These are phyloP conservation scores for Cyclotella sp. DNA, from an alignment of 108 stramenopile genomes.

Conservation along the genomic window DNA sequence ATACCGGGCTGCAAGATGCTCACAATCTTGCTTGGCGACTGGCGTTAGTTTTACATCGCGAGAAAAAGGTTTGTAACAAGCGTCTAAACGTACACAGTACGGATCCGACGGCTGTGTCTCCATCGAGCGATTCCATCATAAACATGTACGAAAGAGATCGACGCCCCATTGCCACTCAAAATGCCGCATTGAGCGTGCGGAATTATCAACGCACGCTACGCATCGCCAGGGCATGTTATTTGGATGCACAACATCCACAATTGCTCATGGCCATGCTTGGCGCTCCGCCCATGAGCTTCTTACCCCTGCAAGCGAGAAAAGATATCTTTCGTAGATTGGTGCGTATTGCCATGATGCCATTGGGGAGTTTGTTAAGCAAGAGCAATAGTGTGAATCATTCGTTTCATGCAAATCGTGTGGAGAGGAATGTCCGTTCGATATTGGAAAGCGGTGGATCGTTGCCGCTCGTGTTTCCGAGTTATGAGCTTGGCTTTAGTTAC, in stretches of 20 bases:
- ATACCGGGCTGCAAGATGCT: conserved; percentile 94
- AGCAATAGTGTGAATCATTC: conserved; percentile 11
- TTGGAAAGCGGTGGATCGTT: conserved; percentile 71
- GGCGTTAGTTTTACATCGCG: conserved; percentile 33
- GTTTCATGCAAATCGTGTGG: conserved; percentile 57
- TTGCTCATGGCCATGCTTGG: conserved; percentile 57
- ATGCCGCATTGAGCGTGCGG: conserved; percentile 88
- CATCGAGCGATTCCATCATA: conserved; percentile 25
- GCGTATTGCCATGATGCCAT: conserved; percentile 65
- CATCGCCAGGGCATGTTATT: conserved; percentile 76
- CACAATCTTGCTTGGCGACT: conserved; percentile 93
- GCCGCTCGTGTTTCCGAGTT: conserved; percentile 85
- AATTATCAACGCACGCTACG: conserved; percentile 86
- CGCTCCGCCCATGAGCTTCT: conserved; percentile 47
- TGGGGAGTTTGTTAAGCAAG: conserved; percentile 50
- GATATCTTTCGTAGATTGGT: conserved; percentile 65
- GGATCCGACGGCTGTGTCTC: background rate
- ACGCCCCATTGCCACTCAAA: conserved; percentile 76
- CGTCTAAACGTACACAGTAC: background rate
- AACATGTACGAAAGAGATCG: conserved; percentile 77
- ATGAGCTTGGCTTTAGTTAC: conserved; percentile 83
- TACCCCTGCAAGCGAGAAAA: conserved; percentile 57
- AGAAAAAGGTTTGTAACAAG: background rate
- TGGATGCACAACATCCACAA: conserved; percentile 76
- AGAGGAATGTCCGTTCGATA: conserved; percentile 60